Evolutionary conservation across 1,284 basidiomycete genomes (phyloP), one percentile per base, ranked within the genome.

Genomic region (Pseudozyma sp.): DNA sequence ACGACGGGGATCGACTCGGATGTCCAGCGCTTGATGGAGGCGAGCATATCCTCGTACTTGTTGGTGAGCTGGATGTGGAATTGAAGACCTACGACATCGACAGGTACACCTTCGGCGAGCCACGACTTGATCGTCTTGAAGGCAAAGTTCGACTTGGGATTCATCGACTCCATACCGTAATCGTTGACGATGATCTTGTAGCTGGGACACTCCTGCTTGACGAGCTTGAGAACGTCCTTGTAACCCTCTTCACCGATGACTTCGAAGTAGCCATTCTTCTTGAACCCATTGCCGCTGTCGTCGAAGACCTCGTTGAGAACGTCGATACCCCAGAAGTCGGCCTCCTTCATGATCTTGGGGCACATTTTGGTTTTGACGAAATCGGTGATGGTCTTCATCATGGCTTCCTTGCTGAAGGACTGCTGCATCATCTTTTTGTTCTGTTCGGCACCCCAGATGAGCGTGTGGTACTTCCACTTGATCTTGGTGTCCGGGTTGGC

Each of bases 111-210:
- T 11, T 67, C 46, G 9, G 69, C 63, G 13, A 72, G 55, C 69
- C 69, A 72, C 11, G 24, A 13, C 64, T 67, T 67, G 69, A 72
- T 67, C 7, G 69, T 72, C 64, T 72, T 72, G 60, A 67, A 72
- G n/a, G 69, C 69, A 51, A 72, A 72, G 46, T 63, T 47, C 37
- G 64, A 54, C 42, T 72, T 72, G 40, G 59, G 14, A 29, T 72
- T 72, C 39, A 42, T 37, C 16, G 33, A 19, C 39, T 72, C 69
- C 60, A 72, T 66, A 17, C 69, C 69, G 35, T 72, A 72, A 17
- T 72, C 69, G 56, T 72, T 72, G 60, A 72, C 60, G 46, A 72
- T 72, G 49, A 72, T n/a, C 60, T 72, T 72, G 17, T 63, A 40
- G 52, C 49, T 35, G 24, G 69, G 69, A 19, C 69, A 72, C 48